These are phyloP conservation scores for Triadica sebifera DNA, from an alignment of 345 rosid genomes.

Conservation along the genomic window DNA sequence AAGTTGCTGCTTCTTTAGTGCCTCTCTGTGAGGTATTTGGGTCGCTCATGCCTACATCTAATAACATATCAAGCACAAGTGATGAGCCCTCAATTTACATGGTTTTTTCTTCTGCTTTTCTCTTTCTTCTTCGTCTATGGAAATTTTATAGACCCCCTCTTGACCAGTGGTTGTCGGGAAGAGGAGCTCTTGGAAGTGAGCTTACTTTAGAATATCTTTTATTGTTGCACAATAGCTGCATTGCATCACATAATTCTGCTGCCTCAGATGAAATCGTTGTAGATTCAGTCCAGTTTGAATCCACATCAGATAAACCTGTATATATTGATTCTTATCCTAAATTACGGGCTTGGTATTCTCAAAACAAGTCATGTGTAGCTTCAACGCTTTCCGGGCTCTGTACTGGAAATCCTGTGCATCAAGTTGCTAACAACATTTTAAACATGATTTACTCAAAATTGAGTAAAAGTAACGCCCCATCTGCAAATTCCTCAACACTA, in stretches of 20 bases:
- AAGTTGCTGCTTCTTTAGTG: constrained; percentile 64
- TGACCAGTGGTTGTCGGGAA: constrained; percentile 39
- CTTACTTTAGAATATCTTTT: constrained; percentile 60
- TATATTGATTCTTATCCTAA: constrained; percentile 55
- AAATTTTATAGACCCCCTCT: constrained; percentile 61
- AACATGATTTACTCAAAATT: constrained; percentile 57
- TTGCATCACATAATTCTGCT: constrained; percentile 29
- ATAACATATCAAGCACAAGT: constrained; percentile 19
- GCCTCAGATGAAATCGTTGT: constrained; percentile 25
- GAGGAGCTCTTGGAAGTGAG: constrained; percentile 40
- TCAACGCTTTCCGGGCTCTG: constrained; percentile 51
- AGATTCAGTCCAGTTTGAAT: constrained; percentile 21
- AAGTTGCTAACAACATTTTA: constrained; percentile 54
- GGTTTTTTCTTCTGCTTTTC: constrained; percentile 67
- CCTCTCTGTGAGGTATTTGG: constrained; percentile 72
- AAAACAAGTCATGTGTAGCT: constrained; percentile 57
- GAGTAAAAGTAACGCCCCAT: constrained; percentile 34
- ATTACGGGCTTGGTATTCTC: constrained; percentile 66
- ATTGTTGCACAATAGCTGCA: constrained; percentile 44
- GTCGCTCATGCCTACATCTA: constrained; percentile 47
- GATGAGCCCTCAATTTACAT: constrained; percentile 51
- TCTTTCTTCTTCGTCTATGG: constrained; percentile 71
- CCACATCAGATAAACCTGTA: constrained; percentile 34
- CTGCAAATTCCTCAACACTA: constrained; percentile 39
- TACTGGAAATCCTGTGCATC: constrained; percentile 53